phyloP scores from a whole-genome alignment of 2,329 filamentous ascomycete genomes.

The Alternaria dauci region DNA sequence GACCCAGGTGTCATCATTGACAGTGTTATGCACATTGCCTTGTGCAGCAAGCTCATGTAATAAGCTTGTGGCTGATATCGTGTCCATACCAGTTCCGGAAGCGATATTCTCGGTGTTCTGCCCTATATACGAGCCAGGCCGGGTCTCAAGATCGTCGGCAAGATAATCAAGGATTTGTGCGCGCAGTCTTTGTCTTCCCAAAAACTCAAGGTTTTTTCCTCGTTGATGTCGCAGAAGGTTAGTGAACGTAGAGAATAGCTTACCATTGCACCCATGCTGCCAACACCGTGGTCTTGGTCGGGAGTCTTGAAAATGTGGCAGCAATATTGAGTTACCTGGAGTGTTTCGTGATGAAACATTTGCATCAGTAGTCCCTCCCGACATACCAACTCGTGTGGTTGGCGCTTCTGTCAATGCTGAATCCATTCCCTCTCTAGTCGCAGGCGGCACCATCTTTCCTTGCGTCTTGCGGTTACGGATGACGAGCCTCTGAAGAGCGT shows the following conservation, averaged over 20 bases:
- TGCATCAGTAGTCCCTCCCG: not conserved
- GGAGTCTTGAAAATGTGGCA: constrained; percentile 72
- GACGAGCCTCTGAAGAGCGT: constrained; percentile 9
- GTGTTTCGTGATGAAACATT: constrained; percentile 29
- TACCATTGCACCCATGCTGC: constrained; percentile 95
- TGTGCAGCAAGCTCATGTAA: constrained; percentile 3
- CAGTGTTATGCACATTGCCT: constrained; percentile 24
- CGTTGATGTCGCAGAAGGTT: constrained; percentile 91
- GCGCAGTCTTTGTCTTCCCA: no score
- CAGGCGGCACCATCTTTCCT: not conserved
- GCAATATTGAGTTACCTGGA: constrained; percentile 39
- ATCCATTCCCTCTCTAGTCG: not conserved
- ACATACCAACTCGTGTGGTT: not conserved
- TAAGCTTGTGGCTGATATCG: no score
- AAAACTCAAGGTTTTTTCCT: constrained; percentile 66
- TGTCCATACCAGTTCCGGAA: not conserved
- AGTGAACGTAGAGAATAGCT: constrained; percentile 95
- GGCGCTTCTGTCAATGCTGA: not conserved
- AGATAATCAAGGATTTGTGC: constrained; percentile 21
- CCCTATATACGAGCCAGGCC: constrained; percentile 32
- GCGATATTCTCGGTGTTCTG: constrained; percentile 17
- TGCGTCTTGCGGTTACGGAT: not conserved
- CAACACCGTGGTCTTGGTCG: constrained; percentile 95
- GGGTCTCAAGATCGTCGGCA: constrained; percentile 18
- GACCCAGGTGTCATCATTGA: constrained; percentile 28